phyloP scores from a whole-genome alignment of 163 green algal genomes.

The Chlorella variabilis region DNA sequence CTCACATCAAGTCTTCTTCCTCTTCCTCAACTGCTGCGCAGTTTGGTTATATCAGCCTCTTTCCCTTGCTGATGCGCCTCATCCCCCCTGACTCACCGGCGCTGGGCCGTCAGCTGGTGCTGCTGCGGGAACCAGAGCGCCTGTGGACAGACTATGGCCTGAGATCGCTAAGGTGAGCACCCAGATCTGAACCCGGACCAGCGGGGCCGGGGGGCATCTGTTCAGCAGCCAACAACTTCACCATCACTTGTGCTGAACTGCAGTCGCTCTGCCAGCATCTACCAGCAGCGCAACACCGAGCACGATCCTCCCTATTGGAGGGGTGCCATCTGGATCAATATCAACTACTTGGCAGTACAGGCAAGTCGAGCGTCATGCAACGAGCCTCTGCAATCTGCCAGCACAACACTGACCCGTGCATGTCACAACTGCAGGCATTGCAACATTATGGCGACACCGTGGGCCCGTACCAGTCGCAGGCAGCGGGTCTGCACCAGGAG shows the following conservation, averaged over 20 bases:
- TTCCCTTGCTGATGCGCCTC: slow-evolving; percentile 91
- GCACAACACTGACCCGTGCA: too few species aligned
- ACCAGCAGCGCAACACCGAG: slow-evolving; percentile 84
- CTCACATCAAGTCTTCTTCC: neutral
- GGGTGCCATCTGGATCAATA: slow-evolving; percentile 92
- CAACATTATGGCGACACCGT: slow-evolving; percentile 64
- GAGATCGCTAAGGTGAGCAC: slow-evolving; percentile 64
- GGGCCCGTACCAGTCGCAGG: slow-evolving; percentile 55
- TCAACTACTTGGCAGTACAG: slow-evolving; percentile 89
- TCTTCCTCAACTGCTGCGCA: too few species aligned
- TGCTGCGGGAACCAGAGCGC: slow-evolving; percentile 55
- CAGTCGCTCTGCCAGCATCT: slow-evolving; percentile 49
- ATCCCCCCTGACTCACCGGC: slow-evolving; percentile 66
- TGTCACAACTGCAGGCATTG: slow-evolving; percentile 65
- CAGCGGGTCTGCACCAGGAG: slow-evolving; percentile 54
- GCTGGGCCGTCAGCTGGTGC: slow-evolving; percentile 66
- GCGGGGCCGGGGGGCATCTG: too few species aligned
- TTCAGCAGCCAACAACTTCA: neutral
- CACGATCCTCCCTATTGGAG: slow-evolving; percentile 96
- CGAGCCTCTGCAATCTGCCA: too few species aligned
- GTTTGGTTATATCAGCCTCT: slow-evolving; percentile 88
- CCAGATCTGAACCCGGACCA: too few species aligned
- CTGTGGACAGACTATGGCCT: slow-evolving; percentile 86
- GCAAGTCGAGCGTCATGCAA: neutral
- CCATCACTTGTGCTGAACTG: neutral